Conservation (phyloP, 495 filamentous ascomycete genomes). For the Neurospora pannonica region DNA sequence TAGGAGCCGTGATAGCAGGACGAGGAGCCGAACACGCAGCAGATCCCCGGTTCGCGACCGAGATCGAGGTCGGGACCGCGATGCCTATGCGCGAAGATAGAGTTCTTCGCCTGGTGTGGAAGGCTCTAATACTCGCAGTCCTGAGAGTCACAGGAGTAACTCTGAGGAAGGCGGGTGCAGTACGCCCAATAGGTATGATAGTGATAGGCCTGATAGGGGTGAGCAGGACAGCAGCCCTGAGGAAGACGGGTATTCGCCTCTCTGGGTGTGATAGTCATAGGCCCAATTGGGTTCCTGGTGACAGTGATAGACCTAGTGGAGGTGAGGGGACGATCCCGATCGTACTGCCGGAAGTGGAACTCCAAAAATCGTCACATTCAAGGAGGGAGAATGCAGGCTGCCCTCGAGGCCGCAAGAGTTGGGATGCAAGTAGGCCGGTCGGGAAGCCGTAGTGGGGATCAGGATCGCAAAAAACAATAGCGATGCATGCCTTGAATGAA, state of each 20-base stretch:
- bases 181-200: neutral
- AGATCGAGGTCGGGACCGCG: slow-evolving; percentile 34
- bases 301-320: neutral
- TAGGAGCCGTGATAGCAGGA: slow-evolving; percentile 32
- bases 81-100: slow-evolving; percentile 32
- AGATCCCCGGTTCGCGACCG: slow-evolving; percentile 36
- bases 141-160: neutral
- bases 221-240: neutral
- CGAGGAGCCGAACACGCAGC: slow-evolving; percentile 34
- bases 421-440: neutral
- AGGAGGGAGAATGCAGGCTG: neutral
- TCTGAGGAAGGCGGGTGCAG: neutral
- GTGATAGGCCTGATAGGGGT: neutral
- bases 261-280: neutral
- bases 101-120: neutral
- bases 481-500: neutral
- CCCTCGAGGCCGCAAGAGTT: neutral
- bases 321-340: neutral
- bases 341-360: neutral
- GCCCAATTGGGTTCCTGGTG: neutral
- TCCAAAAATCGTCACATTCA: neutral
- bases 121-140: neutral
- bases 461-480: neutral
- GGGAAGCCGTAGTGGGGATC: neutral
- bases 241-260: neutral